Percentiles rank a stretch among this genome's conserved stretches.
These are phyloP conservation scores for Smallanthus sonchifolius DNA, from an alignment of 129 eudicot genomes.

Conservation along the genomic window DNA sequence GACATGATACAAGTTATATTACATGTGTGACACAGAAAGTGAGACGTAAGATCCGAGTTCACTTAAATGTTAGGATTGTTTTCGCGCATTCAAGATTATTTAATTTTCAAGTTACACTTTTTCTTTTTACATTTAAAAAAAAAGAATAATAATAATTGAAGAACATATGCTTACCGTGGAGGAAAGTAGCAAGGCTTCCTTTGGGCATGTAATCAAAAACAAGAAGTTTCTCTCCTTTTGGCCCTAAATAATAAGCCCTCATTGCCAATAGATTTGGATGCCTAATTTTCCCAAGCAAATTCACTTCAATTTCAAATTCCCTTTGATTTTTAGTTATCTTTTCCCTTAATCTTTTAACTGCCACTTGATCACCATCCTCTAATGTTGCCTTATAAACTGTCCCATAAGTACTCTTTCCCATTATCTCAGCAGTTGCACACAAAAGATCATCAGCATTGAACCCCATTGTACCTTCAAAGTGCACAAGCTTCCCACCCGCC, in stretches of 20 bases:
- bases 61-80: too few relatives aligned
- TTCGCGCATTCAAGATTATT: too few relatives aligned
- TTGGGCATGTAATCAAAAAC: slow-evolving; percentile 86
- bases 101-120: too few relatives aligned
- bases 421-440: slow-evolving; percentile 88
- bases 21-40: too few relatives aligned
- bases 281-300: slow-evolving; percentile 69
- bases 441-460: slow-evolving; percentile 85
- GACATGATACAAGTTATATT: too few relatives aligned
- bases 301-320: slow-evolving; percentile 79
- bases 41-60: too few relatives aligned
- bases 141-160: background rate
- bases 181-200: slow-evolving; percentile 74
- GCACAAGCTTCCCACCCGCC: slow-evolving; percentile 86
- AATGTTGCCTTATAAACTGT: slow-evolving; percentile 83
- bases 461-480: slow-evolving; percentile 77
- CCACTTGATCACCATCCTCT: slow-evolving; percentile 79
- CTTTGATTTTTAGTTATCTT: slow-evolving; percentile 64
- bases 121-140: background rate
- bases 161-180: slow-evolving; percentile 49
- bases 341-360: slow-evolving; percentile 82
- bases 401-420: slow-evolving; percentile 95
- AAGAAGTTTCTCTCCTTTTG: slow-evolving; percentile 93
- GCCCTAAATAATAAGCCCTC: slow-evolving; percentile 82
- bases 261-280: slow-evolving; percentile 75